A percentile compares a stretch with the other conserved stretches of the same genome.
phyloP scores from a whole-genome alignment of 768 basidiomycete species.

The Auricularia cornea region DNA sequence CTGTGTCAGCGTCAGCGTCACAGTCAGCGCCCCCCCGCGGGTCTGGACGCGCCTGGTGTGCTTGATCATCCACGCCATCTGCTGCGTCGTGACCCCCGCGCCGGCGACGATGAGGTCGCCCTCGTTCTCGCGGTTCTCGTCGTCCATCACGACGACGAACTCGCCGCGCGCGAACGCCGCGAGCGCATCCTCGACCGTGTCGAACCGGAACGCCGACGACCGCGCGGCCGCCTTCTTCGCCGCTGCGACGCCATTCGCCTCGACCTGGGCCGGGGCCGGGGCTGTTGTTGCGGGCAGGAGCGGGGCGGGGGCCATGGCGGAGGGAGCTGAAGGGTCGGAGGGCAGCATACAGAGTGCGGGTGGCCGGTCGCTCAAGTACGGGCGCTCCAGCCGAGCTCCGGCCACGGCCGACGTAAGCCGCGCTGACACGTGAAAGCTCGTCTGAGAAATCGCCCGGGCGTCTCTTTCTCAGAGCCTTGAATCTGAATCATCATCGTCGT shows the following conservation, averaged over 20 bases:
- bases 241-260: background rate
- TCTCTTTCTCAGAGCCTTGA: too few species aligned
- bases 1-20: constrained; percentile 31
- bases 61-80: constrained; percentile 99
- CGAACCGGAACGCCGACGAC: constrained; percentile 40
- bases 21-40: background rate
- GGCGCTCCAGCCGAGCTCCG: too few species aligned
- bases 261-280: background rate
- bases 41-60: constrained; percentile 70
- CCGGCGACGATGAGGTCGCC: constrained; percentile 93
- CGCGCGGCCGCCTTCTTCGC: background rate
- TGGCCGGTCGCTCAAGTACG: too few species aligned
- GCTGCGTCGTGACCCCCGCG: constrained; percentile 76
- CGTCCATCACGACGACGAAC: constrained; percentile 96
- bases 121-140: constrained; percentile 92
- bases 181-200: constrained; percentile 72
- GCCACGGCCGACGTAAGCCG: too few species aligned
- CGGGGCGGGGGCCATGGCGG: too few species aligned
- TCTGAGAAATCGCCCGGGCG: too few species aligned
- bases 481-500: too few species aligned
- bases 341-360: too few species aligned
- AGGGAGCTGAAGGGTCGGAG: too few species aligned
- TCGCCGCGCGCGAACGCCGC: constrained; percentile 70
- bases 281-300: too few species aligned
- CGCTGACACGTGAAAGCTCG: too few species aligned